These are phyloP conservation scores for Aeschynomene evenia DNA, from an alignment of 306 rosid species.

Conservation along the genomic window DNA sequence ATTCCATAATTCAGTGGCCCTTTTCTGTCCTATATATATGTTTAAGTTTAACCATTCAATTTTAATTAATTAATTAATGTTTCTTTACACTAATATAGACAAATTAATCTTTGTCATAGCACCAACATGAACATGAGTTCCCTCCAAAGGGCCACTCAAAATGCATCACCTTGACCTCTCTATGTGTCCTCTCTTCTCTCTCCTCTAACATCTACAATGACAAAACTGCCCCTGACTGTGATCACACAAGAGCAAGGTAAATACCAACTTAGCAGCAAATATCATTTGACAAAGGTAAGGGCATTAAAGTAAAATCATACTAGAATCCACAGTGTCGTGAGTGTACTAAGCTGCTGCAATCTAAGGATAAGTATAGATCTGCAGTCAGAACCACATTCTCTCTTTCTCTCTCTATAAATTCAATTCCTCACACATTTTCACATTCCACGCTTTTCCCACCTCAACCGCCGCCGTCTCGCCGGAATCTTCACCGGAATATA, in stretches of 20 bases:
- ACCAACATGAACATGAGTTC: neutral
- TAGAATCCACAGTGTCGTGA: slow-evolving; percentile 25
- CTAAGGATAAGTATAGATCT: slow-evolving; percentile 43
- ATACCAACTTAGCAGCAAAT: neutral
- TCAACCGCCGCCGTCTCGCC: slow-evolving; percentile 27
- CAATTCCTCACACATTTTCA: neutral
- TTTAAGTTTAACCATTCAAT: neutral
- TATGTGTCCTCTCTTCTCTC: slow-evolving; percentile 1
- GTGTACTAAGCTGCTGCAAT: slow-evolving; percentile 35
- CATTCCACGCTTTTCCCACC: neutral
- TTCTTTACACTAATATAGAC: neutral
- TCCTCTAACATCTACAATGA: slow-evolving; percentile 15
- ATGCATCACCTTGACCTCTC: neutral
- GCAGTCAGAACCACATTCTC: slow-evolving; percentile 23
- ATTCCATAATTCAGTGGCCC: neutral
- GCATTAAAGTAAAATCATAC: slow-evolving; percentile 19
- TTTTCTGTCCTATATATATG: slow-evolving; percentile 20
- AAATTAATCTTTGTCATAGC: neutral
- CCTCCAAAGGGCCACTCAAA: neutral
- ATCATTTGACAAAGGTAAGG: slow-evolving; percentile 21
- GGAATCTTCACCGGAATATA: slow-evolving; percentile 14
- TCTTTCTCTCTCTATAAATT: slow-evolving; percentile 19
- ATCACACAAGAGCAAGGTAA: neutral
- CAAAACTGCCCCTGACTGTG: slow-evolving; percentile 26
- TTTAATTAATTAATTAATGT: too few species aligned